These are phyloP conservation scores for Solanum sejunctum DNA, from an alignment of 257 asterid species.

Conservation along the genomic window DNA sequence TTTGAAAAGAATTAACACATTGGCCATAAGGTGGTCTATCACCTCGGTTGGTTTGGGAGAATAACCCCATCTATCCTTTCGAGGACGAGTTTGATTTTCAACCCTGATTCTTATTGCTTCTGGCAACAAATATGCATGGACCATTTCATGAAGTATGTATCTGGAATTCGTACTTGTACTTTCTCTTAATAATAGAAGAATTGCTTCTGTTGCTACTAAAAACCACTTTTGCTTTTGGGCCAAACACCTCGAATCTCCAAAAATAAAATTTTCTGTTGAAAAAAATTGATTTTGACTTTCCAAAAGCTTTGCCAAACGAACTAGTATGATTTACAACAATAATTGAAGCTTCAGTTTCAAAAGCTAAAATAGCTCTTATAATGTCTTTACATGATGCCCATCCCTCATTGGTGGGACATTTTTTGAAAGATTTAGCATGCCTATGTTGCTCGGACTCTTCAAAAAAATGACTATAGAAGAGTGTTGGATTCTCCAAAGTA, in stretches of 20 bases:
- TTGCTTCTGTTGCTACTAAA: background rate
- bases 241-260: background rate
- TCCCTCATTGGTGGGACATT: background rate
- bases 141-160: too few species aligned
- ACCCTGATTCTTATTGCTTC: too few species aligned
- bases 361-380: background rate
- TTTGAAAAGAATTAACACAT: too few species aligned
- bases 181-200: background rate
- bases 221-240: background rate
- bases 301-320: background rate
- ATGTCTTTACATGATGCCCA: background rate
- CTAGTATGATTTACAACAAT: background rate
- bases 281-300: background rate
- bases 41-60: too few species aligned
- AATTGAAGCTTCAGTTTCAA: background rate
- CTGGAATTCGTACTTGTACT: background rate
- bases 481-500: background rate
- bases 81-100: too few species aligned
- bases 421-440: background rate
- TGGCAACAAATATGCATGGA: too few species aligned
- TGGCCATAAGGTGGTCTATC: too few species aligned
- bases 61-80: too few species aligned
- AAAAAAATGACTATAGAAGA: accelerated
- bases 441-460: accelerated
- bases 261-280: background rate